A percentile compares a stretch with the other conserved stretches of the same genome.
Evolutionary conservation across 108 stramenopile species (phyloP).

Genomic region (Nitzschia palea): DNA sequence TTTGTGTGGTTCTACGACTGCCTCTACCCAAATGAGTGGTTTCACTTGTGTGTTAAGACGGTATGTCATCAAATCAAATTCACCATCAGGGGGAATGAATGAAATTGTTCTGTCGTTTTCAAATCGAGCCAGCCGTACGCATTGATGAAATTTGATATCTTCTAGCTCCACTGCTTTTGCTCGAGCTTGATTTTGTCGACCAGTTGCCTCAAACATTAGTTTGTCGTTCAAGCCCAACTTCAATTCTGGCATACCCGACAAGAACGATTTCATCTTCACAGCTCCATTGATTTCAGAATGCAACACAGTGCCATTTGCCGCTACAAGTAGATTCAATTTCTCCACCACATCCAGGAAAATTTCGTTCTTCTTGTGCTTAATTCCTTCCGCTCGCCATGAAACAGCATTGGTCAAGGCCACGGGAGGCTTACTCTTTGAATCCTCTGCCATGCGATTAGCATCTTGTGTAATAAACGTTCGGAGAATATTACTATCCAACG

Average conservation of each 20-base stretch:
- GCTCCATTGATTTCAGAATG: slow-evolving; percentile 90
- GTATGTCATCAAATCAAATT: slow-evolving; percentile 99
- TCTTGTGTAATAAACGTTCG: slow-evolving; percentile 94
- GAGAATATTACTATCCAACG: slow-evolving; percentile 84
- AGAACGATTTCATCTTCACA: slow-evolving; percentile 94
- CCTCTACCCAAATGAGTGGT: slow-evolving; percentile 99
- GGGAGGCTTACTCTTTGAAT: slow-evolving; percentile 84
- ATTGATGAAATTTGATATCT: slow-evolving; percentile 99
- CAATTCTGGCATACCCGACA: slow-evolving; percentile 98
- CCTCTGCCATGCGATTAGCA: slow-evolving; percentile 90
- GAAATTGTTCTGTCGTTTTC: slow-evolving; percentile 99
- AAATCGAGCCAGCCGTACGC: slow-evolving; percentile 96
- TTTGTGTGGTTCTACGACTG: slow-evolving; percentile 97
- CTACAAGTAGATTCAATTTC: slow-evolving; percentile 97
- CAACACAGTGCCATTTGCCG: slow-evolving; percentile 95
- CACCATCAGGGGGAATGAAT: slow-evolving; percentile 99
- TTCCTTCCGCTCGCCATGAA: slow-evolving; percentile 97
- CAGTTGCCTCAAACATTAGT: slow-evolving; percentile 91
- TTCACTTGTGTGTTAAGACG: slow-evolving; percentile 98
- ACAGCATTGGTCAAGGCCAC: slow-evolving; percentile 98
- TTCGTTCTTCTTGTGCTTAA: slow-evolving; percentile 99
- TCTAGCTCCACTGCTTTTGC: slow-evolving; percentile 97
- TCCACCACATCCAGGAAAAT: slow-evolving; percentile 99
- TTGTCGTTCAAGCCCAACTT: slow-evolving; percentile 99
- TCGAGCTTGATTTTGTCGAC: slow-evolving; percentile 54